Percentiles rank a stretch among this genome's conserved stretches.
Conservation (phyloP, 495 filamentous ascomycete genomes). For the Trichoderma erinaceum region DNA sequence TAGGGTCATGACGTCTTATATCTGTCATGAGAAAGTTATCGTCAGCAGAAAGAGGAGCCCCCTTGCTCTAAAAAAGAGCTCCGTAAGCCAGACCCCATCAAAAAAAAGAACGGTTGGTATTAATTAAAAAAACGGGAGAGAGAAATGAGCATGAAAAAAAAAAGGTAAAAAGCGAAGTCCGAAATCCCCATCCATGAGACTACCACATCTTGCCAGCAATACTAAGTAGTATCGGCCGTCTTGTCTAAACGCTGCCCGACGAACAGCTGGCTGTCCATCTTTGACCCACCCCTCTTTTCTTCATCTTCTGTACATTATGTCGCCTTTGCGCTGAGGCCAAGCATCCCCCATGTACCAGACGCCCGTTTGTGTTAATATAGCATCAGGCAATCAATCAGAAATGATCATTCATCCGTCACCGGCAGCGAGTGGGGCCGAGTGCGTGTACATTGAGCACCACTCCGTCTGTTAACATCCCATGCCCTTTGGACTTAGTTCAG, state of each 20-base stretch:
- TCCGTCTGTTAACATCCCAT: slow-evolving; percentile 1
- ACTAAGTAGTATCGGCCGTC: no score
- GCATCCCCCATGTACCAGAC: neutral
- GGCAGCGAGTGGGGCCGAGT: neutral
- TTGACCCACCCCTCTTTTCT: neutral
- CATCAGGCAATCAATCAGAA: neutral
- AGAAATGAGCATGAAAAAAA: no score
- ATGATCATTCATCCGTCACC: slow-evolving; percentile 8
- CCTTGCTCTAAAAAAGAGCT: neutral
- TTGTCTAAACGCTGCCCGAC: neutral
- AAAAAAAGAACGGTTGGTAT: neutral
- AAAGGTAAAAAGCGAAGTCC: no score
- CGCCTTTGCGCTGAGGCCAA: neutral
- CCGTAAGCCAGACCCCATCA: neutral
- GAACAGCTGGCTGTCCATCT: neutral
- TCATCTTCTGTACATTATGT: neutral
- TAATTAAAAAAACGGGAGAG: no score
- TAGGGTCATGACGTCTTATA: neutral
- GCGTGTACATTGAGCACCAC: neutral
- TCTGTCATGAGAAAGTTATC: neutral
- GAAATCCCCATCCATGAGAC: no score
- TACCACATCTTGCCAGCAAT: no score
- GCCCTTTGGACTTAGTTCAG: neutral
- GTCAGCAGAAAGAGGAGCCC: neutral
- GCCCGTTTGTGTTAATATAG: slow-evolving; percentile 11